Evolutionary conservation across 2,329 filamentous ascomycete species (phyloP).

Genomic region (Ophiocordyceps camponoti-leonardi): DNA sequence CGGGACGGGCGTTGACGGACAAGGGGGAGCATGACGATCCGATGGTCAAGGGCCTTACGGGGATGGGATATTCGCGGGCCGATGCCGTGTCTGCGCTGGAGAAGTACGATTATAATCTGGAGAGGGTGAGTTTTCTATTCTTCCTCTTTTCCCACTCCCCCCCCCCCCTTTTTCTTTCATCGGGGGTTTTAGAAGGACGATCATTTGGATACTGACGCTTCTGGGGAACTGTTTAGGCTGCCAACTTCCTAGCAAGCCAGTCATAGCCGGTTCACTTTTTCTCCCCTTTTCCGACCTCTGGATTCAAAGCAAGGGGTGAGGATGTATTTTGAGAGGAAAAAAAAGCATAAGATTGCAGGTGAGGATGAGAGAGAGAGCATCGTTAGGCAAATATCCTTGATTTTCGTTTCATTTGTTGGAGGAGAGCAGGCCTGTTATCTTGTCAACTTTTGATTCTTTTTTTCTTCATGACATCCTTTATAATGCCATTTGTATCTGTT

Average conservation of each 20-base stretch:
- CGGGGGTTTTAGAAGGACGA: too few relatives aligned
- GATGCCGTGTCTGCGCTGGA: slow-evolving; percentile 69
- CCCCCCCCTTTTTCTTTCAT: too few relatives aligned
- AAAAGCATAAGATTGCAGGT: not conserved
- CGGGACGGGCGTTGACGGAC: slow-evolving; percentile 52
- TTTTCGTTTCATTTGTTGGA: too few relatives aligned
- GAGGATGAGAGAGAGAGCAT: not conserved
- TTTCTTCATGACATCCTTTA: too few relatives aligned
- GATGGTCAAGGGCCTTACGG: slow-evolving; percentile 73
- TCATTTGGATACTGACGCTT: not conserved
- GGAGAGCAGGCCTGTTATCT: too few relatives aligned
- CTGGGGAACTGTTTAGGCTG: slow-evolving; percentile 19
- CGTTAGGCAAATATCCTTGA: too few relatives aligned
- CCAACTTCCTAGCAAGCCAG: slow-evolving; percentile 37
- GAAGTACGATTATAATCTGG: slow-evolving; percentile 90
- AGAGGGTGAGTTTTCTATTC: slow-evolving; percentile 63
- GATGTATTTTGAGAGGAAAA: not conserved
- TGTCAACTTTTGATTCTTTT: too few relatives aligned
- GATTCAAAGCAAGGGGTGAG: too few relatives aligned
- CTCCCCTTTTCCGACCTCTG: too few relatives aligned
- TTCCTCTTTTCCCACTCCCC: too few relatives aligned
- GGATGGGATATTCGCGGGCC: slow-evolving; percentile 69
- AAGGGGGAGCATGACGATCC: slow-evolving; percentile 77
- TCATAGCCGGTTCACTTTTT: slow-evolving; percentile 16
- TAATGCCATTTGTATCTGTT: too few relatives aligned